A percentile compares a stretch with the other conserved stretches of the same genome.
phyloP scores from a whole-genome alignment of 2,329 filamentous ascomycete genomes.

The Fusarium abutilonis region DNA sequence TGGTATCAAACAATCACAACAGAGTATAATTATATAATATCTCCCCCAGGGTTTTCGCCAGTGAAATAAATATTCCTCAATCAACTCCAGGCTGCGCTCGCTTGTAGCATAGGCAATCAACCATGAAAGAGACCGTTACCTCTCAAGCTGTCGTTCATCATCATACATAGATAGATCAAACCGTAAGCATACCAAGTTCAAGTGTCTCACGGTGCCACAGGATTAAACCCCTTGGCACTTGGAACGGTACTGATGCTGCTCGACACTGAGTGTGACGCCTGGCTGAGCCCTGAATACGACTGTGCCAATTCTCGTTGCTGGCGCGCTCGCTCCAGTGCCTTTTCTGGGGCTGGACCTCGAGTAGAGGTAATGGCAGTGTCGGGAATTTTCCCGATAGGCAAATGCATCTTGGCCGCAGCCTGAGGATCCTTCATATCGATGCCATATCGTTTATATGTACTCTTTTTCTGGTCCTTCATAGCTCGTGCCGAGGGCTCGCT shows the following conservation, averaged over 20 bases:
- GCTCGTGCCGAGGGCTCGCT: conserved; percentile 62
- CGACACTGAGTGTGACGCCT: conserved; percentile 48
- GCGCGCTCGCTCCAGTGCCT: conserved; percentile 51
- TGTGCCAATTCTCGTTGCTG: conserved; percentile 47
- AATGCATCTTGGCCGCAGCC: conserved; percentile 58
- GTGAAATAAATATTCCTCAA: neutral
- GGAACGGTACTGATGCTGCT: conserved; percentile 50
- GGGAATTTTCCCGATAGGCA: conserved; percentile 58
- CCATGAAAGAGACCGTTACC: conserved; percentile 7
- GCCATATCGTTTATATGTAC: conserved; percentile 56
- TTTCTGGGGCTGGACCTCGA: conserved; percentile 58
- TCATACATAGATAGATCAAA: conserved; percentile 14
- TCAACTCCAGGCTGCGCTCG: conserved; percentile 23
- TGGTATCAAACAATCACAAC: conserved; percentile 7
- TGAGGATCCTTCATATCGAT: conserved; percentile 56
- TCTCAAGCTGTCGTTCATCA: conserved; percentile 9
- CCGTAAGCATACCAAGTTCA: conserved; percentile 9
- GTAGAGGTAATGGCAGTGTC: conserved; percentile 58
- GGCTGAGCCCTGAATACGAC: conserved; percentile 43
- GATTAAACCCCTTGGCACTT: conserved; percentile 47
- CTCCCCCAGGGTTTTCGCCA: conserved; percentile 1
- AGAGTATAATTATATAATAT: conserved; percentile 23
- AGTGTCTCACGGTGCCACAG: conserved; percentile 49
- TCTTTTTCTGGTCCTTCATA: conserved; percentile 57
- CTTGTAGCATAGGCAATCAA: conserved; percentile 18